Evolutionary conservation across 345 rosid species (phyloP), one percentile per base, ranked within the genome.

Genomic region (Melaleuca alternifolia): DNA sequence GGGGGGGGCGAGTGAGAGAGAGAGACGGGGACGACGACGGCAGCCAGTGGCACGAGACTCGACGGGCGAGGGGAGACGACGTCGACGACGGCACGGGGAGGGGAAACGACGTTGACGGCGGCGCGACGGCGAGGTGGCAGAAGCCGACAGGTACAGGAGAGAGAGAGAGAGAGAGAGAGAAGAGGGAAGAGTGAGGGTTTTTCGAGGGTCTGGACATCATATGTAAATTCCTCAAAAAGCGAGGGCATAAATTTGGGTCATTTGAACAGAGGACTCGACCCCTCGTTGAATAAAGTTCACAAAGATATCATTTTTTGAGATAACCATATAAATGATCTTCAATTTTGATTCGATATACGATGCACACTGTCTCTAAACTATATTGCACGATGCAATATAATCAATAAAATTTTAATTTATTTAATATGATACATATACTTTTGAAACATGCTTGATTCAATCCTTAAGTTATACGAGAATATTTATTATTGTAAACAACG

Each of bases 401-500:
- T 23, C 1, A 1, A 4, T 11, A 2, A 24, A 23, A 0, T 9
- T 24, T 57, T 56, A 24, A 2, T 10, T 24, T 57, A 3, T 57
- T 57, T 24, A 57, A 57, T 24, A 6, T 57, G 28, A 5, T 57
- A 6, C 14, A 24, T 24, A 0, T 10, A 11, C 0, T 5, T 57
- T 56, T 56, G 10, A 5, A 0, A n/a, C 3, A n/a, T 59, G 5
- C n/a, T 59, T 0, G 12, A n/a, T 59, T 59, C n/a, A n/a, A 1
- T 59, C 0, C 4, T 0, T 1, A 0, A n/a, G 13, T 2, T 3
- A 6, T 6, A 7, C 12, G 14, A 12, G 12, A 12, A 59, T 6
- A 7, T 12, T 0, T 0, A n/a, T 12, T n/a, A 3, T n/a, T n/a
- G 0, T 59, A 5, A 1, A 59, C 4, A 0, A 59, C 3, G n/a